Base-by-base conservation (phyloP, 1,284 basidiomycete species). In the Phaffia rhodozyma region DNA sequence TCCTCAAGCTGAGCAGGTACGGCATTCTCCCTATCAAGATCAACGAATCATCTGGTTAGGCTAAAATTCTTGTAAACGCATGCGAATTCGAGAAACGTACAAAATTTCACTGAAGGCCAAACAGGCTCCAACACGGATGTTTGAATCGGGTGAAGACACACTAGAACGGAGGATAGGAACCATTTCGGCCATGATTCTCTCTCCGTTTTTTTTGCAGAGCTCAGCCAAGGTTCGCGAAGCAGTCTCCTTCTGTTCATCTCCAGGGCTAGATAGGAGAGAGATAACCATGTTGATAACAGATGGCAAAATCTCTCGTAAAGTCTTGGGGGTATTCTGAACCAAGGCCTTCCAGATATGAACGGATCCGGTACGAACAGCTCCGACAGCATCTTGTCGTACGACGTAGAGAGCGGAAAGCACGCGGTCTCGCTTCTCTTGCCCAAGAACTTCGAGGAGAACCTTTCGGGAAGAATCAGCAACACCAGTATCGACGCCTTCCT, bases 261-360 rank as follows among this genome's bases (percentile, higher is more conserved):
- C 87, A 48, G 84, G 80, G 66, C 85, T 84, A 51, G 90, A 87
- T 61, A 97, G 83, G 7, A 94, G 79, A 43, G 78, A 74, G 66
- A 91, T 80, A 68, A 89, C 81, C 72, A 87, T 84, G 69, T 81
- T 80, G 69, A 97, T 82, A 70, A 99, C 84, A 63, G 90, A 85
- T 1, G 90, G 86, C 57, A 98, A 80, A 66, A 98, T 88, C 74
- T 98, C 96, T 68, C 93, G 85, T n/a, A 96, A 85, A 70, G 88
- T 89, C 65, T 85, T 79, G 11, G 87, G 88, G 0, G 87, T 90
- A 68, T 90, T 98, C 75, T 91, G 84, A 30, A 99, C 93, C 67
- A 98, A 80, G 1, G 90, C 93, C 77, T 98, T 98, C 96, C 96
- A 99, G 68, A 97, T 97, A 68, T 94, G 91, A 62, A 94, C 84